Base-by-base conservation (phyloP, 2,329 filamentous ascomycete genomes). In the Penicillium sp. region DNA sequence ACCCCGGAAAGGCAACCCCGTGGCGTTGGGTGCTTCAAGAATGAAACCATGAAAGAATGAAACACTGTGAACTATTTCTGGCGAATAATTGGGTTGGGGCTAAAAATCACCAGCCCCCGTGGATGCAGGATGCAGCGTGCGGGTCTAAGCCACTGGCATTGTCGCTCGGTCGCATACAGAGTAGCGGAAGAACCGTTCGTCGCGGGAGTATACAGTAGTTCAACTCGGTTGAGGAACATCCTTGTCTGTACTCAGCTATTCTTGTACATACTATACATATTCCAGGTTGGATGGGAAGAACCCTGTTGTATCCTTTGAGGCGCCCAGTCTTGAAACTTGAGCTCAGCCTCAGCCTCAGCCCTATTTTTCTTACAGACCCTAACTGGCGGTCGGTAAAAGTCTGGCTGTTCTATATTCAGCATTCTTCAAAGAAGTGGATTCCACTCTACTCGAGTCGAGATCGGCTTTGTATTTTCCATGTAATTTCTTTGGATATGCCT, bases 271-370 rank as follows among this genome's bases (percentile, higher is more conserved):
- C n/a, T n/a, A n/a, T n/a, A n/a, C n/a, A n/a, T 34, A 14, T n/a
- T 18, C 33, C 33, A 34, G 3, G 33, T 34, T 34, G 13, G 16
- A 34, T n/a, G 13, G 34, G 18, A 37, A 23, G 37, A 23, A 23
- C 37, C 37, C 37, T 40, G 37, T 24, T 24, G 13, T 40, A 23
- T 13, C 34, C 34, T 37, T 37, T 13, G 34, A 37, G 34, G 34
- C 34, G 34, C 34, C 34, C 34, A 37, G 19, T 42, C 37, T 42
- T 42, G 37, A 42, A 42, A 42, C 19, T 21, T 9, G 8, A 21
- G 14, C 36, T 42, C 37, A 42, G 37, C 37, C 39, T 43, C 39
- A 40, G 37, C 37, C 21, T 43, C 39, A 43, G 39, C 39, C 39
- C 23, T 43, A 43, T 23, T 40, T 6, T 21, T 21, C 16, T 37